Evolutionary conservation across 2,329 filamentous ascomycete species (phyloP).

Genomic region (Fusarium sp.): DNA sequence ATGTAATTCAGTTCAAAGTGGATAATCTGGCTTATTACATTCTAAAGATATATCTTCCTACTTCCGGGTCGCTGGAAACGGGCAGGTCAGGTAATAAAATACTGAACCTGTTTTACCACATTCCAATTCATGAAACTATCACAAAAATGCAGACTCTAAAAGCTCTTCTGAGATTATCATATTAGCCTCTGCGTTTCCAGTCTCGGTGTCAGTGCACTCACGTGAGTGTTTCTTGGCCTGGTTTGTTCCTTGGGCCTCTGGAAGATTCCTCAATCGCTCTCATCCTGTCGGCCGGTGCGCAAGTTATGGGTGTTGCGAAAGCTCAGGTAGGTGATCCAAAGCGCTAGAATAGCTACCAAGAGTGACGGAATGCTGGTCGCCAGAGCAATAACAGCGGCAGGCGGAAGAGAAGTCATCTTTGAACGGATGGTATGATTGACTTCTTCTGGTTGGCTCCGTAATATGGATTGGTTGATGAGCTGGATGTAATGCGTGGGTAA

Average conservation of each 20-base stretch:
- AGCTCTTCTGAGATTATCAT: not conserved
- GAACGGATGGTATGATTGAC: not conserved
- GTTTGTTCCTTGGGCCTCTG: rapidly evolving
- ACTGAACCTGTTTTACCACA: rapidly evolving
- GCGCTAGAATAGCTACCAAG: not conserved
- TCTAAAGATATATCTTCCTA: not conserved
- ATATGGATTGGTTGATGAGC: not conserved
- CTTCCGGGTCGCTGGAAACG: not conserved
- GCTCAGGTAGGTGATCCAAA: not conserved
- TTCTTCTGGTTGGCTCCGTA: not conserved
- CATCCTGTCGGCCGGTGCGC: not conserved
- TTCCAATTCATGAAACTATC: rapidly evolving
- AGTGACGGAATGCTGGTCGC: not conserved
- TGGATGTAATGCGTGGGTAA: not conserved
- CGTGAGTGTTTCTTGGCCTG: not conserved
- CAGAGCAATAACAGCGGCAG: not conserved
- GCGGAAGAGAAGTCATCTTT: not conserved
- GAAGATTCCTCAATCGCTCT: not conserved
- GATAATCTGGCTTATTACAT: too few relatives aligned
- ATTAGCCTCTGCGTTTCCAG: not conserved
- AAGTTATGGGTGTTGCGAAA: not conserved
- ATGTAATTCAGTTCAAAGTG: too few relatives aligned
- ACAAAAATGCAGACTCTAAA: rapidly evolving
- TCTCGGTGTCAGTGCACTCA: not conserved
- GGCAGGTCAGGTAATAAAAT: not conserved